Base-by-base conservation (phyloP, 2,329 filamentous ascomycete species). In the Aotearoamyces nothofagi region DNA sequence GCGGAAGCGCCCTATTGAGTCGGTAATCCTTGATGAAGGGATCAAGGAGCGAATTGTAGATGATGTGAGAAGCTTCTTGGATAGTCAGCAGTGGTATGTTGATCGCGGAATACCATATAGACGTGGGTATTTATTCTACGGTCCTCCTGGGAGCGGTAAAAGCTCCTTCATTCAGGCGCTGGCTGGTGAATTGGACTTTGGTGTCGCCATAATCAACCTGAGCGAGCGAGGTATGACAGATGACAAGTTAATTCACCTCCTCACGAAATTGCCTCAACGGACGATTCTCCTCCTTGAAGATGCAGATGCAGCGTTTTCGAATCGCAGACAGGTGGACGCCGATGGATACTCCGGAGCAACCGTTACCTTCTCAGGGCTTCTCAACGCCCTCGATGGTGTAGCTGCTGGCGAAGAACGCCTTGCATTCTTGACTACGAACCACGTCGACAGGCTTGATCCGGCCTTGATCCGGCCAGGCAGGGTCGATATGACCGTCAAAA, bases 131-230 rank as follows among this genome's bases (percentile, higher is more conserved):
- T 63, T 94, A 5, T 65, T 94, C 0, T 83, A 90, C 44, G 86
- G 86, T 0, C 84, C 86, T 4, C 86, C 86, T 0, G 86, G 86
- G 0, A 92, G 79, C 23, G 92, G 83, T 19, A 96, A 92, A 59
- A 94, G 79, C 35, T 92, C 83, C 0, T 96, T 98, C 43, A 94
- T 98, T 37, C 84, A 94, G 53, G 86, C 90, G 1, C 58, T 98
- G 23, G 90, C 90, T 1, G 87, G 84, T n/a, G 76, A 90, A 46
- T 56, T 94, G 32, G 82, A 93, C 49, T 93, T 87, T 51, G 81
- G 81, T 43, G 90, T 94, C 41, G 84, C 86, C 29, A 86, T 93
- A 56, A 63, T 94, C 39, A 93, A 93, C 43, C 66, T 94, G 16
- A 90, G 80, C 53, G 82, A 93, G 56, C 68, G 82, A 31, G 86